Base-by-base conservation (phyloP, 1,284 basidiomycete species). In the Trichosporon coremiiforme region DNA sequence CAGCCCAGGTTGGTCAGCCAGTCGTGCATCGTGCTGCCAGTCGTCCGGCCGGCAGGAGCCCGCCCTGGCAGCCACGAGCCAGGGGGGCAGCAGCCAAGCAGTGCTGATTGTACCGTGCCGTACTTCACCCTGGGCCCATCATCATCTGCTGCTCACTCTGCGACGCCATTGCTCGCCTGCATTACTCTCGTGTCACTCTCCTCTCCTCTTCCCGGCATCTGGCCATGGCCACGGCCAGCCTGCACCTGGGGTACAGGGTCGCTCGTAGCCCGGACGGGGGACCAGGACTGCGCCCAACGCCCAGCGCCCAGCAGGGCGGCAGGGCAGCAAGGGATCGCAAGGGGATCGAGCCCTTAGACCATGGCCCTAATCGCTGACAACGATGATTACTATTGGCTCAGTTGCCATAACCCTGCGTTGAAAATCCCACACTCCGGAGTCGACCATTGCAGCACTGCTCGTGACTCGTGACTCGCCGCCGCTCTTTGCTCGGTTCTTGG, bases 351-450 rank as follows among this genome's bases (percentile, higher is more conserved):
- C 55, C 55, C 55, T 60, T 60, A 60, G 55, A 33, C 25, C 25
- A 29, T 60, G 55, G 29, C 55, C 55, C 25, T 60, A 60, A 60
- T 60, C 55, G 55, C 55, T 33, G 25, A 17, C 25, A 31, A 60
- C 13, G 29, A 8, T 31, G 55, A 13, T 60, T 60, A 60, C n/a
- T 33, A 60, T 60, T 60, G 55, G 55, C 15, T 20, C 25, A 33
- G 25, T 17, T 29, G 8, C 29, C 29, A 6, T 31, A 31, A 29
- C 55, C 55, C 29, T 60, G 55, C 29, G 4, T 60, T 33, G 25
- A 60, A 60, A 60, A 60, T 60, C 55, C 55, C 55, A 60, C 55
- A 60, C 55, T 60, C 29, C 41, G 55, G 29, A 60, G 13, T 60
- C 50, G 17, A 53, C 50, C 50, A 20, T 22, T 10, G 20, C 50